Evolutionary conservation across 1,284 basidiomycete species (phyloP).

Genomic region (Irpex sp.): DNA sequence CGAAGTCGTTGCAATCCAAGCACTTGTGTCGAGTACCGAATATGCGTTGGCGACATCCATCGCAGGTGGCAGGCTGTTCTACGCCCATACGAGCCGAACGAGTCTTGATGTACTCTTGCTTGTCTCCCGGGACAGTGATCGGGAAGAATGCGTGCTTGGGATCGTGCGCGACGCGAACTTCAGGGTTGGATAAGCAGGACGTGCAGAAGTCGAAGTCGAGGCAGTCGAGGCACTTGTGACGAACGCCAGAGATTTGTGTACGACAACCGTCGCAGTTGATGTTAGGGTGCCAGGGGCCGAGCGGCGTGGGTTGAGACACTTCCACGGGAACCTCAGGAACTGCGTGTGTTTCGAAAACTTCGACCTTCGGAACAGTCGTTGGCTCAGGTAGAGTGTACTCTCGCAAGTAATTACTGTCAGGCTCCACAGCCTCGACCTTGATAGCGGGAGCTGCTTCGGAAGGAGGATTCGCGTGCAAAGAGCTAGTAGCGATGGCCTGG

Average conservation of each 20-base stretch:
- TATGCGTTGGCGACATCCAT: slow-evolving; percentile 11
- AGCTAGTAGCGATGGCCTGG: neutral
- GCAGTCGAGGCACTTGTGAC: slow-evolving; percentile 28
- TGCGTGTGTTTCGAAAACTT: too few species aligned
- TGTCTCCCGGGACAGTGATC: slow-evolving; percentile 5
- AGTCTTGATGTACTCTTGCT: neutral
- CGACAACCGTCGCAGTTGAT: slow-evolving; percentile 27
- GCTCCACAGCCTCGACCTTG: neutral
- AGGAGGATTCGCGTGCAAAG: neutral
- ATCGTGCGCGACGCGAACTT: slow-evolving; percentile 3
- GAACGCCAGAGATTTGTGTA: slow-evolving; percentile 21
- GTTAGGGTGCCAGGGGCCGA: slow-evolving; percentile 11
- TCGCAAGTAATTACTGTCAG: too few species aligned
- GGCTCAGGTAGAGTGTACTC: too few species aligned
- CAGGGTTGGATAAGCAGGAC: slow-evolving; percentile 5
- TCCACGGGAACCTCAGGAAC: too few species aligned
- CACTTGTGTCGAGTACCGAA: slow-evolving; percentile 26
- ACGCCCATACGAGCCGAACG: neutral
- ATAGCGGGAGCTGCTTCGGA: neutral
- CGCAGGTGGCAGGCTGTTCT: slow-evolving; percentile 4
- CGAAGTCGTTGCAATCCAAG: slow-evolving; percentile 19
- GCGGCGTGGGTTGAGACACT: neutral
- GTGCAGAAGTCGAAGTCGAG: slow-evolving; percentile 13
- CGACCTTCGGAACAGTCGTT: too few species aligned
- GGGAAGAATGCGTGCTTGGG: slow-evolving; percentile 11